Base-by-base conservation (phyloP, 2,329 filamentous ascomycete genomes). In the Rutstroemia sydowiana region DNA sequence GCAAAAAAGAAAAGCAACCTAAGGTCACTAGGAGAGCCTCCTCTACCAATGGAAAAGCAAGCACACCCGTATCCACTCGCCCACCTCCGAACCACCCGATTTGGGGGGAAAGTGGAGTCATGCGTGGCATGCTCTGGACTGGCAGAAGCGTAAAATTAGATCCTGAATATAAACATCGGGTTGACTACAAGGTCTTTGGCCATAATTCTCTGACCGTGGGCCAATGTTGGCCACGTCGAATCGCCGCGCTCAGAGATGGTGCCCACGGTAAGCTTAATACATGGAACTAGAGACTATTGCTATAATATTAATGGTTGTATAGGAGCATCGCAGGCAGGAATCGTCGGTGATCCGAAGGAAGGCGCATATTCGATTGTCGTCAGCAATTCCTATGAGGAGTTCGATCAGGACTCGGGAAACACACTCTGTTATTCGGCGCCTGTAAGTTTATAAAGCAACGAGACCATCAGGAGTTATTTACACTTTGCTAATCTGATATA, bases 221-320 rank as follows among this genome's bases (percentile, higher is more conserved):
- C 1, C 39, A 30, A 5, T 50, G 48, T 5, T 50, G 40, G 48
- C 8, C 48, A 0, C 18, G 11, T 16, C 48, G 37, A 30, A 28
- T 50, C 4, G 30, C 30, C 1, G 40, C 48, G 1, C 26, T 50
- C 5, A 21, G 48, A 0, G 48, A 50, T 21, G 48, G 48, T 11
- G 48, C 48, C 2, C 48, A 50, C n/a, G 48, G 48, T 44, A 44
- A 44, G 31, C 21, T n/a, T n/a, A n/a, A n/a, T n/a, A n/a, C n/a
- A n/a, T n/a, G n/a, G n/a, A n/a, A n/a, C n/a, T n/a, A n/a, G n/a
- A n/a, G n/a, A n/a, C n/a, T n/a, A n/a, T n/a, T n/a, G n/a, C n/a
- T n/a, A n/a, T n/a, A n/a, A n/a, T n/a, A n/a, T n/a, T n/a, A n/a
- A 2, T 14, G 13, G 3, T 3, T 5, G 34, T 2, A 3, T 3